Evolutionary conservation across 306 rosid species (phyloP), one percentile per base, ranked within the genome.

Genomic region (Citrullus mucosospermus): DNA sequence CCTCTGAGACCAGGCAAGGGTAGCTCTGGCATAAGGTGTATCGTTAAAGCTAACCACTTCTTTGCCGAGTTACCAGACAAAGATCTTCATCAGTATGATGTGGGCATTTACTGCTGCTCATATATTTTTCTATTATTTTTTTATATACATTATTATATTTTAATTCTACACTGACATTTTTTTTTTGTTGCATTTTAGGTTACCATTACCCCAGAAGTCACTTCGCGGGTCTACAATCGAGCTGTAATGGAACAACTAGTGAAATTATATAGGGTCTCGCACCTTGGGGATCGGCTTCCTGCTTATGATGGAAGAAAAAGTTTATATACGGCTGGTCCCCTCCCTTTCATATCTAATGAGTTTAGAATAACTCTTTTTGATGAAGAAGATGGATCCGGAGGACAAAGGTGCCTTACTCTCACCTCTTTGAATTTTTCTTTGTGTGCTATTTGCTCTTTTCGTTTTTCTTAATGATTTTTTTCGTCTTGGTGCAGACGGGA

Each of bases 251-350:
- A 79, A 30, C 92, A 92, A 76, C 79, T 96, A 13, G 99, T 96
- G 41, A 87, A 46, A 80, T 76, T 84, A 53, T 92, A 92, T 69
- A 83, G 82, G n/a, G 99, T 86, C 32, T 85, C 99, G 46, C 96
- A 90, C 80, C 81, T 96, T 22, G 97, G 97, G 62, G 88, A 63
- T 78, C 84, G 99, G 14, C 98, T 92, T 59, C 99, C 98, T 50
- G 99, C 91, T 4, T 96, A 96, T 87, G 99, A 96, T 85, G 99
- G 99, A 1, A 87, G 99, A 4, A 96, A 96, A 85, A 96, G 99
- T 73, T 88, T 96, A 9, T 96, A 96, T 54, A 96, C 99, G 57
- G 98, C 98, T 48, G 98, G 99, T 8, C 91, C 98, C 0, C 96
- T 96, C 16, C 99, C 99, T 57, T 96, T 96, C 66, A 60, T 63